phyloP scores from a whole-genome alignment of 2,329 filamentous ascomycete genomes.

The Colletotrichum eremochloae region DNA sequence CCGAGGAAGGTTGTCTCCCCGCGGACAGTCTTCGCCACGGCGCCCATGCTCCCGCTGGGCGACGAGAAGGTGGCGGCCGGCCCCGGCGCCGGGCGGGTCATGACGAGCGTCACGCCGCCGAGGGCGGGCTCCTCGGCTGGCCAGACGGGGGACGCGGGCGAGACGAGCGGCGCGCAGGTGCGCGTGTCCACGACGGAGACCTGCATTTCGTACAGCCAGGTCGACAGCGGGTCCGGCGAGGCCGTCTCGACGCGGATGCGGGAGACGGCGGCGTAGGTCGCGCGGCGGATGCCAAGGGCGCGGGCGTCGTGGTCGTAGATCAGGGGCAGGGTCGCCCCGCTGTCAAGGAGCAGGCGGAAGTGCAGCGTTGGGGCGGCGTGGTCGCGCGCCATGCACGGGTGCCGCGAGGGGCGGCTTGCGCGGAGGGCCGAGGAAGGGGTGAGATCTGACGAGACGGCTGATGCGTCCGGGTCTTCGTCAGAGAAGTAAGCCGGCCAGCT shows the following conservation, averaged over 20 bases:
- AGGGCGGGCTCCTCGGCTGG: slow-evolving; percentile 37
- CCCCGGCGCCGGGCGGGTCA: slow-evolving; percentile 11
- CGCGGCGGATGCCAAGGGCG: slow-evolving; percentile 50
- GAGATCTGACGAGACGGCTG: neutral
- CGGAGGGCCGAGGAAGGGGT: neutral
- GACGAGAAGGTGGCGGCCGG: slow-evolving; percentile 3
- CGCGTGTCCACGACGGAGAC: slow-evolving; percentile 49
- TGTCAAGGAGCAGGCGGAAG: slow-evolving; percentile 56
- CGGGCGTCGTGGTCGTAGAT: slow-evolving; percentile 53
- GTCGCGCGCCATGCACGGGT: slow-evolving; percentile 32
- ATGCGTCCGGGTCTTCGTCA: neutral
- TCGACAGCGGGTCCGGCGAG: slow-evolving; percentile 38
- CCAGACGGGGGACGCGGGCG: slow-evolving; percentile 42
- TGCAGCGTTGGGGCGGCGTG: slow-evolving; percentile 47
- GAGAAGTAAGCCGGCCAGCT: slow-evolving; percentile 9
- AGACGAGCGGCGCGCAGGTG: slow-evolving; percentile 48
- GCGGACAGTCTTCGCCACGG: slow-evolving; percentile 19
- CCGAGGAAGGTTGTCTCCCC: slow-evolving; percentile 13
- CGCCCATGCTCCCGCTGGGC: neutral
- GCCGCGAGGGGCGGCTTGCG: neutral
- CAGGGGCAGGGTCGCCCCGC: slow-evolving; percentile 57
- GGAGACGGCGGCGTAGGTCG: slow-evolving; percentile 55
- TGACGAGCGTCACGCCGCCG: slow-evolving; percentile 42
- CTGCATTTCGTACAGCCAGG: slow-evolving; percentile 53
- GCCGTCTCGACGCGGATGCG: slow-evolving; percentile 45